phyloP scores from a whole-genome alignment of 192 early-diverging fungal genomes.

The Mortierella claussenii region DNA sequence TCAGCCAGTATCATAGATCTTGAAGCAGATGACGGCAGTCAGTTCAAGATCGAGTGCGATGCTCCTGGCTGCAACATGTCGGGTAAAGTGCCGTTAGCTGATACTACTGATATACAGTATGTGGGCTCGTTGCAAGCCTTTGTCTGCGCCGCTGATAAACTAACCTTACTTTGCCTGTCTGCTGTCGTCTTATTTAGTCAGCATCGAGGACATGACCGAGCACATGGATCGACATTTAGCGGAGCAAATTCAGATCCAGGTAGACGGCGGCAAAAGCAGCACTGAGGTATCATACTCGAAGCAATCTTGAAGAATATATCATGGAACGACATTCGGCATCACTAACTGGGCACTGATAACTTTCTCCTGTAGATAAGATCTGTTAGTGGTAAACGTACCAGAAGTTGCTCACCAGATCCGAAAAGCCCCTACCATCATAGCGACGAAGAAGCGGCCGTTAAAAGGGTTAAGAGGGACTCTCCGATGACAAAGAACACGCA shows the following conservation, averaged over 20 bases:
- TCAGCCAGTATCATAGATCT: no score
- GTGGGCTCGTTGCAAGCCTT: no score
- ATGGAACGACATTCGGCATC: background rate
- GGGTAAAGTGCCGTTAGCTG: no score
- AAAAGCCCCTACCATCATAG: no score
- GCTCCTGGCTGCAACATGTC: conserved; percentile 20
- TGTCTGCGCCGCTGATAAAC: no score
- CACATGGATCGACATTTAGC: conserved; percentile 48
- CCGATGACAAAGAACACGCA: background rate
- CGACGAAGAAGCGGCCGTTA: background rate
- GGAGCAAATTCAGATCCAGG: conserved; percentile 20
- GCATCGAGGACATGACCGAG: conserved; percentile 31
- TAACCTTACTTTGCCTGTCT: no score
- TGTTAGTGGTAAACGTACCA: background rate
- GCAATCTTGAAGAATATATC: no score
- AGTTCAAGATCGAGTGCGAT: conserved; percentile 34
- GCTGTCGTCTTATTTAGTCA: conserved; percentile 17
- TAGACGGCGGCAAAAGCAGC: no score
- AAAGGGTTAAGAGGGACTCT: background rate
- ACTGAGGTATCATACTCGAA: no score
- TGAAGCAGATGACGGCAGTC: no score
- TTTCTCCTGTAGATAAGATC: no score
- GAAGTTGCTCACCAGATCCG: background rate
- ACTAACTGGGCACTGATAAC: background rate
- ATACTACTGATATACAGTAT: no score